Conservation (phyloP, 78 protist species). For the Cavenderia fasciculata region DNA sequence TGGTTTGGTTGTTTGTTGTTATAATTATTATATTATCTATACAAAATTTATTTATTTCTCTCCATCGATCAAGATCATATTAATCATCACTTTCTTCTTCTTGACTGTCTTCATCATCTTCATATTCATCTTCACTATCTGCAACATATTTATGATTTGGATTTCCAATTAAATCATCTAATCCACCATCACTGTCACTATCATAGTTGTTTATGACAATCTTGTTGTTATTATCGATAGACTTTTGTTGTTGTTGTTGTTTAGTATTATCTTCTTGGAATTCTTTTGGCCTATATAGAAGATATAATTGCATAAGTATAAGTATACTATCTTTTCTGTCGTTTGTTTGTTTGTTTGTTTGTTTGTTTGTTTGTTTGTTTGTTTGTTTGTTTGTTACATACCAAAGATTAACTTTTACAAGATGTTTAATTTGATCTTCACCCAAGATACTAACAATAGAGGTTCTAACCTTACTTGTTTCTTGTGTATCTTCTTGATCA, state of each 20-base stretch:
- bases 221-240: not conserved
- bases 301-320: too few species aligned
- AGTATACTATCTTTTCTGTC: too few species aligned
- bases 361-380: not conserved
- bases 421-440: constrained; percentile 46
- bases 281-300: constrained; percentile 58
- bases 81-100: constrained; percentile 5
- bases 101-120: constrained; percentile 29
- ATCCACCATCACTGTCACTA: constrained; percentile 40
- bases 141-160: constrained; percentile 40
- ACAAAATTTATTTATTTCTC: not conserved
- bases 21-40: not conserved
- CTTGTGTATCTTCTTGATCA: constrained; percentile 20
- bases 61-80: not conserved
- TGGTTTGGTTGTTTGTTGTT: too few species aligned
- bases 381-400: not conserved
- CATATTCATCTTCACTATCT: constrained; percentile 6
- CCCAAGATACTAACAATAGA: constrained; percentile 13
- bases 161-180: constrained; percentile 19
- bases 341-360: not conserved
- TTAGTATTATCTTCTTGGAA: constrained; percentile 21
- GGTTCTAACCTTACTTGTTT: constrained; percentile 8
- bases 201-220: not conserved
- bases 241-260: constrained; percentile 11
- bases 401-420: constrained; percentile 44